Evolutionary conservation across 805 yeast species (phyloP).

Genomic region (Sugiyamaella qingdaonensis): DNA sequence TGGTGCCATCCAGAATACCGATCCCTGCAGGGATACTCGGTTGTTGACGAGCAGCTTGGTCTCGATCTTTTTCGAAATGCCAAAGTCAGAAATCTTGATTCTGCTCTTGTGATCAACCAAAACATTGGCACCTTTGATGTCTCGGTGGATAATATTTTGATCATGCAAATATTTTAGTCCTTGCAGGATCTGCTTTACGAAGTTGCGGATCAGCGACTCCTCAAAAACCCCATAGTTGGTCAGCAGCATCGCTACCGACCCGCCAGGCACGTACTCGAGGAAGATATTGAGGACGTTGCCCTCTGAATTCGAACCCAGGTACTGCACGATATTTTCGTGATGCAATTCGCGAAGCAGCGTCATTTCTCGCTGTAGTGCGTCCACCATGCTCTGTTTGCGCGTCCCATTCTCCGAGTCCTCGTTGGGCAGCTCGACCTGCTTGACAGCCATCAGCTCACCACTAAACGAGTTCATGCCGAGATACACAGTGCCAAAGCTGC

Average conservation of each 20-base stretch:
- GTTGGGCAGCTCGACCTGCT: conserved; percentile 73
- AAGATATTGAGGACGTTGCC: conserved; percentile 72
- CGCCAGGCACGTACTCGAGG: conserved; percentile 69
- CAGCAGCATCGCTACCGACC: conserved; percentile 66
- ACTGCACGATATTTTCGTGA: conserved; percentile 90
- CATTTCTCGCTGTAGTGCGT: conserved; percentile 78
- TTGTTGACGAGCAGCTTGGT: conserved; percentile 45
- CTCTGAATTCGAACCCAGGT: conserved; percentile 81
- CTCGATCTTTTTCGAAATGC: conserved; percentile 67
- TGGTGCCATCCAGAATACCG: conserved; percentile 99
- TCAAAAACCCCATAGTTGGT: conserved; percentile 74
- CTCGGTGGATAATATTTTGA: conserved; percentile 75
- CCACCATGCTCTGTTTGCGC: conserved; percentile 55
- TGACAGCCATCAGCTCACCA: conserved; percentile 96
- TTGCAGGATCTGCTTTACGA: conserved; percentile 67
- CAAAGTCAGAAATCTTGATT: conserved; percentile 83
- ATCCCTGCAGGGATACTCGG: conserved; percentile 87
- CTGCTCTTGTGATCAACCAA: conserved; percentile 74
- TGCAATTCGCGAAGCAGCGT: conserved; percentile 67
- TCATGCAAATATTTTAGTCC: conserved; percentile 74
- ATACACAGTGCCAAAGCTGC: conserved; percentile 91
- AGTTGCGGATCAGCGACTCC: conserved; percentile 67
- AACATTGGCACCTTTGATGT: conserved; percentile 85
- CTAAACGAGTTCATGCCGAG: conserved; percentile 87
- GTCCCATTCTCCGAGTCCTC: conserved; percentile 32